A percentile compares a stretch with the other conserved stretches of the same genome.
phyloP scores from a whole-genome alignment of 768 basidiomycete species.

The Termitomyces sp. region DNA sequence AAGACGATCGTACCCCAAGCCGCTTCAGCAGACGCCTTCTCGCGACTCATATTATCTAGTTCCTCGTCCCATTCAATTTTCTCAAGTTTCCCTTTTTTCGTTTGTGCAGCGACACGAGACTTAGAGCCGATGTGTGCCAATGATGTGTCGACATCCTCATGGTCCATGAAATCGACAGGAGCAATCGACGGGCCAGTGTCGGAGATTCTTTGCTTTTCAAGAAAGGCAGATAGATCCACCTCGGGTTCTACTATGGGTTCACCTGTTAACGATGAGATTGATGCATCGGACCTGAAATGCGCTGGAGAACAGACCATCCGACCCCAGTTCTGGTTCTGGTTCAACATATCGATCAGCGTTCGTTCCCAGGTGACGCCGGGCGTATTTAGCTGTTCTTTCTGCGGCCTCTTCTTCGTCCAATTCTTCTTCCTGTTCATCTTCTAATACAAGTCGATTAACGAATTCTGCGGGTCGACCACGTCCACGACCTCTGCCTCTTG shows the following conservation, averaged over 20 bases:
- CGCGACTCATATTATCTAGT: constrained; percentile 60
- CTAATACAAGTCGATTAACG: constrained; percentile 30
- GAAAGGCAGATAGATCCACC: constrained; percentile 63
- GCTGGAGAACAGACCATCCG: constrained; percentile 49
- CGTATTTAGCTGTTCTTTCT: constrained; percentile 46
- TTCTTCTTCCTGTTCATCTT: constrained; percentile 40
- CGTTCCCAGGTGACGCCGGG: constrained; percentile 54
- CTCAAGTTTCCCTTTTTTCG: constrained; percentile 60
- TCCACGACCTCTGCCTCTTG: constrained; percentile 28
- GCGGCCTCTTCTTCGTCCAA: constrained; percentile 45
- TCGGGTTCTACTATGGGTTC: constrained; percentile 67
- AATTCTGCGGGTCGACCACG: constrained; percentile 36
- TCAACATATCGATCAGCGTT: constrained; percentile 76
- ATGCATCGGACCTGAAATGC: not conserved
- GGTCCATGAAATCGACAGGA: constrained; percentile 26
- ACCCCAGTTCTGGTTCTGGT: constrained; percentile 61
- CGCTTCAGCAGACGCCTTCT: constrained; percentile 73
- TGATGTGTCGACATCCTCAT: constrained; percentile 56
- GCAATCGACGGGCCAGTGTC: constrained; percentile 26
- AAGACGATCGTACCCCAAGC: constrained; percentile 49
- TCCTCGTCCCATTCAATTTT: constrained; percentile 64
- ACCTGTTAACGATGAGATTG: constrained; percentile 31
- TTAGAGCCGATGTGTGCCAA: constrained; percentile 47
- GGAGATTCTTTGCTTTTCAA: constrained; percentile 55
- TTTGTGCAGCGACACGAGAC: constrained; percentile 15